Evolutionary conservation across 768 basidiomycete genomes (phyloP).

Genomic region (Rhodocollybia butyracea): DNA sequence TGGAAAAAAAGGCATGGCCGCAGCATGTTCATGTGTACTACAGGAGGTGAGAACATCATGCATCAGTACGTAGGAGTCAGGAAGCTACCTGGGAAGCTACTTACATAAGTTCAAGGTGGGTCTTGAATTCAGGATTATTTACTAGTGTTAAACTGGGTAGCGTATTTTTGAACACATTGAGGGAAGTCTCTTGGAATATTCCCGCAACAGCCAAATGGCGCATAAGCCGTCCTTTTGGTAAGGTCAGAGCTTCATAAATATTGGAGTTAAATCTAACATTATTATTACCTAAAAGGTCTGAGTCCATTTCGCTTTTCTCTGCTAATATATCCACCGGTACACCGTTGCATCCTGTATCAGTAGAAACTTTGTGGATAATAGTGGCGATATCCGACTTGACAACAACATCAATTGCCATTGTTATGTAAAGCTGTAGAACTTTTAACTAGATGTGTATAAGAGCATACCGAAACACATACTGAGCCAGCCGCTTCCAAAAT

Average conservation of each 20-base stretch:
- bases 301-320: background rate
- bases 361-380: background rate
- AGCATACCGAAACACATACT: background rate
- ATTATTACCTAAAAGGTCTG: background rate
- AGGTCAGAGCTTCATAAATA: too few species aligned
- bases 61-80: background rate
- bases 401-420: slow-evolving; percentile 2
- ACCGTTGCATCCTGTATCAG: background rate
- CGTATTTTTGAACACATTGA: slow-evolving; percentile 4
- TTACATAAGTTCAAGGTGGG: slow-evolving; percentile 10
- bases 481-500: slow-evolving; percentile 9
- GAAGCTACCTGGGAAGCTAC: background rate
- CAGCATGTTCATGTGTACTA: slow-evolving; percentile 8
- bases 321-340: background rate
- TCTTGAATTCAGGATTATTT: slow-evolving; percentile 6
- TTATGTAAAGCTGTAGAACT: slow-evolving; percentile 6
- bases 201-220: slow-evolving; percentile 8
- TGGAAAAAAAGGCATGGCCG: slow-evolving; percentile 7
- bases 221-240: slow-evolving; percentile 2
- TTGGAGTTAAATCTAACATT: background rate
- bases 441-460: background rate
- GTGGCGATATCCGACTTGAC: slow-evolving; percentile 7
- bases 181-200: slow-evolving; percentile 8
- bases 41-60: too few species aligned
- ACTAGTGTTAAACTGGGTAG: slow-evolving; percentile 3